A percentile compares a stretch with the other conserved stretches of the same genome.
Conservation (phyloP, 345 rosid genomes). For the Theobroma cacao region DNA sequence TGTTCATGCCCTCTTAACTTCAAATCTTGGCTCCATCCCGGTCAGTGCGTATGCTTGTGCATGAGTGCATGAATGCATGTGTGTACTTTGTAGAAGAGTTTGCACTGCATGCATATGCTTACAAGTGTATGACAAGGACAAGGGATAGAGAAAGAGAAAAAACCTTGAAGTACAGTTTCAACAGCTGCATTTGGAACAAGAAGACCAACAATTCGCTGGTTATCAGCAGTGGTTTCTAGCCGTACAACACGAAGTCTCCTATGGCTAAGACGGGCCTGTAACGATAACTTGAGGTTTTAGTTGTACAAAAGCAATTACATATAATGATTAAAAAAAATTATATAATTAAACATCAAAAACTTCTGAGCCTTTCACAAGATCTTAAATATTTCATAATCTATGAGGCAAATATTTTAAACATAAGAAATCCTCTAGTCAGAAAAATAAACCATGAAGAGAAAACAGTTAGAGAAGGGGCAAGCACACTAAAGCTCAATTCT, state of each 20-base stretch:
- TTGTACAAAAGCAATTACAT: background rate
- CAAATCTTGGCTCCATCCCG: background rate
- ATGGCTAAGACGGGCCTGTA: slow-evolving; percentile 85
- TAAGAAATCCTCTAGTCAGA: background rate
- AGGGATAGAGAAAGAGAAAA: slow-evolving; percentile 18
- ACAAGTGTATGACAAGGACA: background rate
- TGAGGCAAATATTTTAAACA: background rate
- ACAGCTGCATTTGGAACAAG: slow-evolving; percentile 91
- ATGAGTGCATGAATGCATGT: background rate
- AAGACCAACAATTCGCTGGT: slow-evolving; percentile 81
- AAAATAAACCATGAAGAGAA: background rate
- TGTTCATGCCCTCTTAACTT: background rate
- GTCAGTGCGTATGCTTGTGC: background rate
- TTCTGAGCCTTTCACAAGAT: background rate
- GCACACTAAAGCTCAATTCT: background rate
- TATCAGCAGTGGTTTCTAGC: slow-evolving; percentile 78
- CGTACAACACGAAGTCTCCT: slow-evolving; percentile 88
- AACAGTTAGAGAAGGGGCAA: background rate
- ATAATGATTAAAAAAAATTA: background rate
- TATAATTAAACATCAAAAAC: background rate
- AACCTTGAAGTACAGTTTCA: slow-evolving; percentile 90
- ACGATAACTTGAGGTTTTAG: slow-evolving; percentile 11
- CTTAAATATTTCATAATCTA: background rate
- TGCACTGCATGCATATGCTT: background rate
- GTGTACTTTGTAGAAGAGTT: background rate